Conservation (phyloP, 768 basidiomycete genomes). For the Rickenella mellea region DNA sequence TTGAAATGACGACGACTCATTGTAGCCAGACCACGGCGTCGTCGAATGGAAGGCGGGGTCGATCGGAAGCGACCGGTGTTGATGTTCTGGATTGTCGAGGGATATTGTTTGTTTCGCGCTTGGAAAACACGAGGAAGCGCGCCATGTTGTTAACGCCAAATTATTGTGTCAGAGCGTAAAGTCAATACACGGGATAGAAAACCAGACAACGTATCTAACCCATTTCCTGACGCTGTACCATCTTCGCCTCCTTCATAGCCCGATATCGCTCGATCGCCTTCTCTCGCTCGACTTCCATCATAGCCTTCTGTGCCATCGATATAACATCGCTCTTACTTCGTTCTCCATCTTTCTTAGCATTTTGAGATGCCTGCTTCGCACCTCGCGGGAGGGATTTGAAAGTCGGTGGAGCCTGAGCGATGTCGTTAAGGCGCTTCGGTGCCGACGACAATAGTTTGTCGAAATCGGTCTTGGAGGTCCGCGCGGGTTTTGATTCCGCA, state of each 20-base stretch:
- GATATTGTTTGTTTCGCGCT: too few relatives aligned
- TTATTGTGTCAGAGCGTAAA: too few relatives aligned
- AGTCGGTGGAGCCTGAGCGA: constrained; percentile 59
- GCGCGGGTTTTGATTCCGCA: constrained; percentile 10
- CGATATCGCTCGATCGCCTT: constrained; percentile 59
- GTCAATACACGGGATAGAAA: too few relatives aligned
- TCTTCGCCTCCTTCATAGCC: constrained; percentile 51
- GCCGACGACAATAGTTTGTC: constrained; percentile 33
- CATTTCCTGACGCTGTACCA: too few relatives aligned
- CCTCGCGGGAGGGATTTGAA: constrained; percentile 44
- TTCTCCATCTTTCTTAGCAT: constrained; percentile 7
- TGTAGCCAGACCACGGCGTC: too few relatives aligned
- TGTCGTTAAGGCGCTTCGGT: constrained; percentile 62
- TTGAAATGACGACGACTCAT: too few relatives aligned
- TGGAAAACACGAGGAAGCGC: too few relatives aligned
- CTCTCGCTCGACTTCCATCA: constrained; percentile 72
- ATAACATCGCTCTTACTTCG: constrained; percentile 33
- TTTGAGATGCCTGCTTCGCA: constrained; percentile 4
- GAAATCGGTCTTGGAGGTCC: constrained; percentile 9
- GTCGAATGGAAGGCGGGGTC: too few relatives aligned
- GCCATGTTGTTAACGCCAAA: too few relatives aligned
- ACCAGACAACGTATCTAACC: too few relatives aligned
- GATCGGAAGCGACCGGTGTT: too few relatives aligned
- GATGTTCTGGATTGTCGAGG: too few relatives aligned
- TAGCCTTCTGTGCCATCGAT: constrained; percentile 65